These are phyloP conservation scores for Adiantum capillusveneris DNA, from an alignment of 75 land plant genomes.

Conservation along the genomic window DNA sequence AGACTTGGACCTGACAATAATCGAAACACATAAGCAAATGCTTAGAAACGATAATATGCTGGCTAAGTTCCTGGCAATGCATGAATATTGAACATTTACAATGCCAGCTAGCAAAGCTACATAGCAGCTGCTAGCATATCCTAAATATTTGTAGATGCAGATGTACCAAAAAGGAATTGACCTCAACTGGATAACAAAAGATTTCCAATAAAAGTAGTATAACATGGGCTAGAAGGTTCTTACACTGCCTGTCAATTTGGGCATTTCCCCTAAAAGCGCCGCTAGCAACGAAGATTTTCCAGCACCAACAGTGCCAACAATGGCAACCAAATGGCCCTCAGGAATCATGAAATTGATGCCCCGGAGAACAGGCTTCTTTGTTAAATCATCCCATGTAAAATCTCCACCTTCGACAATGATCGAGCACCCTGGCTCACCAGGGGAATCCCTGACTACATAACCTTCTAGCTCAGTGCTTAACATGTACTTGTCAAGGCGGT, in stretches of 20 bases:
- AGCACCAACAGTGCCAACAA: conserved; percentile 39
- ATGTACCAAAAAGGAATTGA: too few species aligned
- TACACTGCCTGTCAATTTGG: conserved; percentile 34
- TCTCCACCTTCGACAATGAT: conserved; percentile 18
- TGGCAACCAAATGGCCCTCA: conserved; percentile 24
- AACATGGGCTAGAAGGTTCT: conserved; percentile 10
- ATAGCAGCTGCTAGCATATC: too few species aligned
- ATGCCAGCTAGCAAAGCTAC: background rate
- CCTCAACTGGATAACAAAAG: too few species aligned
- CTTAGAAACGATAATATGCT: background rate
- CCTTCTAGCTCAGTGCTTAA: conserved; percentile 27
- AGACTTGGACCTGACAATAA: conserved; percentile 14
- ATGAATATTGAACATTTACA: background rate
- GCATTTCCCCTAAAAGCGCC: conserved; percentile 36
- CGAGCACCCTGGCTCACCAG: conserved; percentile 11
- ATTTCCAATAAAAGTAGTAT: too few species aligned
- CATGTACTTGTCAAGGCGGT: conserved; percentile 35
- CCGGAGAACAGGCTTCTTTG: conserved; percentile 11
- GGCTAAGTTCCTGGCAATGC: background rate
- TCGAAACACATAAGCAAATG: background rate
- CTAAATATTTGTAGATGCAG: too few species aligned
- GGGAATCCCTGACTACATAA: conserved; percentile 18
- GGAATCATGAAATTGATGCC: conserved; percentile 20
- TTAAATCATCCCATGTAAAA: conserved; percentile 27
- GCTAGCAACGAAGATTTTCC: conserved; percentile 36